Evolutionary conservation across 169 alveolate species (phyloP).

Genomic region (Neospora caninum): DNA sequence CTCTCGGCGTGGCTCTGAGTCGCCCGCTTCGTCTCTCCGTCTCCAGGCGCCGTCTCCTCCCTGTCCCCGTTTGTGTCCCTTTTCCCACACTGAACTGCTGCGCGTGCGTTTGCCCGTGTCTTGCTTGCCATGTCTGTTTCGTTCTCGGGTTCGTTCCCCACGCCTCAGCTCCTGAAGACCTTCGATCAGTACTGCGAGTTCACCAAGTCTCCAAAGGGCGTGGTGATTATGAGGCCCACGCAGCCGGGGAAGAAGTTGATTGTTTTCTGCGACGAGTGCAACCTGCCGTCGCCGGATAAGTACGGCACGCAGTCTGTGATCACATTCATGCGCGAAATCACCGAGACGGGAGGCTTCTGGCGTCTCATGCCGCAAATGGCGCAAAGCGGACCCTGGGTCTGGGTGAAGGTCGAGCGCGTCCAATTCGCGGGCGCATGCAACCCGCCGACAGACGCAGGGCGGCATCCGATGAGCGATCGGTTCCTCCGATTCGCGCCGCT

Average conservation of each 20-base stretch:
- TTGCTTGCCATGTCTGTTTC: slow-evolving; percentile 39
- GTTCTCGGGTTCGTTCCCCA: slow-evolving; percentile 55
- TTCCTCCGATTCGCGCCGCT: slow-evolving; percentile 95
- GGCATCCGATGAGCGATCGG: slow-evolving; percentile 96
- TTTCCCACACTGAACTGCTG: too few species aligned
- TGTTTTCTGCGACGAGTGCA: slow-evolving; percentile 97
- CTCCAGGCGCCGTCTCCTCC: too few species aligned
- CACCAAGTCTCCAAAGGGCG: slow-evolving; percentile 88
- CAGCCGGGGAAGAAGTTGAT: slow-evolving; percentile 96
- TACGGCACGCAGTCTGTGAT: slow-evolving; percentile 97
- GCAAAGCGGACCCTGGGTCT: slow-evolving; percentile 73
- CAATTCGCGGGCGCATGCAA: slow-evolving; percentile 98
- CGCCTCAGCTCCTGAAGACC: slow-evolving; percentile 83
- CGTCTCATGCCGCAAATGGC: slow-evolving; percentile 84
- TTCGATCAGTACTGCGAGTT: slow-evolving; percentile 97
- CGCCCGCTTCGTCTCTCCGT: too few species aligned
- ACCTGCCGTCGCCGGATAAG: slow-evolving; percentile 97
- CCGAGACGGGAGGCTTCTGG: slow-evolving; percentile 97
- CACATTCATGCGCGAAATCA: slow-evolving; percentile 93
- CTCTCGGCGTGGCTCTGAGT: too few species aligned
- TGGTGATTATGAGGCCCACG: slow-evolving; percentile 91
- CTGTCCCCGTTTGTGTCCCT: too few species aligned
- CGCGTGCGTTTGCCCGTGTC: neutral
- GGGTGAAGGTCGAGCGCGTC: slow-evolving; percentile 95
- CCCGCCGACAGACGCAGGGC: slow-evolving; percentile 98